Evolutionary conservation across 192 early-diverging fungal species (phyloP).

Genomic region (Umbelopsis isabellina): DNA sequence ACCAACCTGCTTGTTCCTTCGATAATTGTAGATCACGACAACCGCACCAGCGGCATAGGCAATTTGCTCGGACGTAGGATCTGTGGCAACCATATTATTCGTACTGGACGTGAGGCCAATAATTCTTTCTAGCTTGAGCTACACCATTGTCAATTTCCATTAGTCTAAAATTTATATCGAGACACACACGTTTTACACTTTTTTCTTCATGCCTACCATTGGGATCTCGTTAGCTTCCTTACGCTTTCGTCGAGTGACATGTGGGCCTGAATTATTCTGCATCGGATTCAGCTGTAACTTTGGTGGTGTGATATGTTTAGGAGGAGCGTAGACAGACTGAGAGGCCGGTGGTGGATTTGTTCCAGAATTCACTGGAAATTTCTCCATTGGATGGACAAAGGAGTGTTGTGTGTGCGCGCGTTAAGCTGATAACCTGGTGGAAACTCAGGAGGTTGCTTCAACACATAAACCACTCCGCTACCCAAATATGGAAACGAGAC

Average conservation of each 20-base stretch:
- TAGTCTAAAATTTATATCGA: not conserved
- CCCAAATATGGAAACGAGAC: no score
- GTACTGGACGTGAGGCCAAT: slow-evolving; percentile 65
- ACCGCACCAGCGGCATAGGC: slow-evolving; percentile 79
- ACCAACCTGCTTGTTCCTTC: slow-evolving; percentile 64
- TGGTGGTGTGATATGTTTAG: slow-evolving; percentile 6
- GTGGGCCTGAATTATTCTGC: not conserved
- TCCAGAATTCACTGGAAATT: slow-evolving; percentile 42
- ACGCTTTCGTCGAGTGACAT: slow-evolving; percentile 30
- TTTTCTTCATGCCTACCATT: not conserved
- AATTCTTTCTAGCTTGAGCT: slow-evolving; percentile 69
- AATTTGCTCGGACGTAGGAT: slow-evolving; percentile 56
- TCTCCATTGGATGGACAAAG: slow-evolving; percentile 18
- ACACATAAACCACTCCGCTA: no score
- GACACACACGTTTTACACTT: not conserved
- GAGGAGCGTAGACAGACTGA: slow-evolving; percentile 20
- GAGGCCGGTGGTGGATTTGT: slow-evolving; percentile 33
- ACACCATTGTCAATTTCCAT: not conserved
- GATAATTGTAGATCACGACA: slow-evolving; percentile 76
- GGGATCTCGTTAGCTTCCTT: slow-evolving; percentile 22
- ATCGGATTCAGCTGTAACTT: slow-evolving; percentile 2
- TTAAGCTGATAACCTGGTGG: no score
- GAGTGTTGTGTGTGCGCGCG: not conserved
- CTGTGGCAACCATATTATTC: slow-evolving; percentile 54
- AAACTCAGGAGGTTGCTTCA: no score